phyloP scores from a whole-genome alignment of 495 filamentous ascomycete species.

The Thermothielavioides terrestris region DNA sequence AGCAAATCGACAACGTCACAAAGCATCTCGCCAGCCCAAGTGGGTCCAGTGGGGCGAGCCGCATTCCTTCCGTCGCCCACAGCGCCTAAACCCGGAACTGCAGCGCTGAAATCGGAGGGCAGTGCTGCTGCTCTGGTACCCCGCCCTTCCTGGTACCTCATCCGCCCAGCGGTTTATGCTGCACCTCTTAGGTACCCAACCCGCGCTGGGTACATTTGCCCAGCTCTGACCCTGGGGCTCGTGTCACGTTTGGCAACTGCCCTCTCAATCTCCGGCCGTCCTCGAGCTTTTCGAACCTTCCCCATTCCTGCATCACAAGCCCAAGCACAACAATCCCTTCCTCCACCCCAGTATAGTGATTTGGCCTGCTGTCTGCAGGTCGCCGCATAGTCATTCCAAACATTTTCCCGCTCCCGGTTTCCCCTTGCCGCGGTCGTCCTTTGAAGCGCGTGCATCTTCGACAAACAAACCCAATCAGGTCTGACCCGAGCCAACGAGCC shows the following conservation, averaged over 20 bases:
- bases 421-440: background rate
- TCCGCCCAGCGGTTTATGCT: background rate
- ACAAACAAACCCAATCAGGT: conserved; percentile 8
- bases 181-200: conserved; percentile 8
- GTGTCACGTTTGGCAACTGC: conserved; percentile 27
- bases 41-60: conserved; percentile 8
- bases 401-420: background rate
- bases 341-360: conserved; percentile 1
- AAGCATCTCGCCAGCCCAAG: conserved; percentile 14
- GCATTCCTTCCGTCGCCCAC: too few species aligned
- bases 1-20: conserved; percentile 33
- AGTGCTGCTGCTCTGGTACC: background rate
- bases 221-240: conserved; percentile 19
- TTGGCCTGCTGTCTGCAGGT: background rate
- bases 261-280: conserved; percentile 14
- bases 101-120: conserved; percentile 11
- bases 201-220: conserved; percentile 9
- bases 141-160: conserved; percentile 5
- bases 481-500: conserved; percentile 9
- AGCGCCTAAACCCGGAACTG: too few species aligned
- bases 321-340: background rate
- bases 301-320: conserved; percentile 11
- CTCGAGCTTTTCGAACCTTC: conserved; percentile 23
- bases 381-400: background rate
- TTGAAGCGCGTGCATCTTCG: background rate